Evolutionary conservation across 805 yeast species (phyloP).

Genomic region (Kodamaea hsintzibuensis): DNA sequence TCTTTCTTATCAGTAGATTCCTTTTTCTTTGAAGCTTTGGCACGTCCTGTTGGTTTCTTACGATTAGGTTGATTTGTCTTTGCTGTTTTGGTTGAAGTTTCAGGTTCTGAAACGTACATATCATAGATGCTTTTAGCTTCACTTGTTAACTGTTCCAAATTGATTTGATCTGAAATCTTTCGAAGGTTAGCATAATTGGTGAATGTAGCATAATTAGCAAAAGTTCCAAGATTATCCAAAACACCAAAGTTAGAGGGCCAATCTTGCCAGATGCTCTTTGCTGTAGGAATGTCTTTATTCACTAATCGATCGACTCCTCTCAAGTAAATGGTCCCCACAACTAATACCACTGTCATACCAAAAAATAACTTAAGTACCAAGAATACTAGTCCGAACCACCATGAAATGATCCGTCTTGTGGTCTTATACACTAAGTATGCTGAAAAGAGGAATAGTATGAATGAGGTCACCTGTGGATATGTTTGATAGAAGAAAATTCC

Average conservation of each 20-base stretch:
- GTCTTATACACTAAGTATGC: conserved; percentile 22
- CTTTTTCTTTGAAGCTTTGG: neutral
- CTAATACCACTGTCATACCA: conserved; percentile 14
- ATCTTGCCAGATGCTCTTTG: neutral
- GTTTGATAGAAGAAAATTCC: conserved; percentile 13
- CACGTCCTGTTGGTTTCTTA: neutral
- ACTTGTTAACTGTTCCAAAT: neutral
- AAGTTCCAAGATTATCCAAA: neutral
- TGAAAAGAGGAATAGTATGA: conserved; percentile 14
- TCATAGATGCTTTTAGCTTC: conserved; percentile 1
- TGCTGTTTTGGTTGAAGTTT: neutral
- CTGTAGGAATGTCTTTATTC: conserved; percentile 17
- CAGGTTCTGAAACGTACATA: conserved; percentile 1
- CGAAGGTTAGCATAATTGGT: neutral
- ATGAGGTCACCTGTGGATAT: conserved; percentile 22
- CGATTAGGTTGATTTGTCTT: neutral
- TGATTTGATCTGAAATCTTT: neutral
- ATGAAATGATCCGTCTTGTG: conserved; percentile 14
- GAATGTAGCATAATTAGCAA: neutral
- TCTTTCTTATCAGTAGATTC: neutral
- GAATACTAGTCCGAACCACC: conserved; percentile 25
- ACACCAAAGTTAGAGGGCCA: neutral
- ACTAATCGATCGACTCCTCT: conserved; percentile 25
- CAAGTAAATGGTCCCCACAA: conserved; percentile 19
- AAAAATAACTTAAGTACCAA: conserved; percentile 20